phyloP scores from a whole-genome alignment of 2,329 filamentous ascomycete genomes.

The Mycocentrospora acerina region DNA sequence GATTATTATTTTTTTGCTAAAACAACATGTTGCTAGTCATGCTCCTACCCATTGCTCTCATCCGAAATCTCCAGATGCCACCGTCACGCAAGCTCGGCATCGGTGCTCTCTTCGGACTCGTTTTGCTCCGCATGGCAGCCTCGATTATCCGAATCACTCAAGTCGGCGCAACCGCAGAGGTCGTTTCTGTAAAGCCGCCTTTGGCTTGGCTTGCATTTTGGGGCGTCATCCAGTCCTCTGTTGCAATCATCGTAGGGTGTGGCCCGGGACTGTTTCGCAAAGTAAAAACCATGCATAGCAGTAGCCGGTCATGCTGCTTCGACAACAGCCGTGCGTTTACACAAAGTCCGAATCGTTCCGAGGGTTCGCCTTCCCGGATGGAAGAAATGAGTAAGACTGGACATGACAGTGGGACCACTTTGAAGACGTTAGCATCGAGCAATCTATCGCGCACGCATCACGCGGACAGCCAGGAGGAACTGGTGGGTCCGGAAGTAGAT shows the following conservation, averaged over 20 bases:
- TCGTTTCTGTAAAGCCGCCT: slow-evolving; percentile 19
- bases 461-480: neutral
- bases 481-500: neutral
- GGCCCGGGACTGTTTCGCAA: slow-evolving; percentile 5
- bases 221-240: slow-evolving; percentile 36
- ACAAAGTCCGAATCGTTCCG: no score
- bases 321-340: no score
- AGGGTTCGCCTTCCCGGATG: no score
- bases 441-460: neutral
- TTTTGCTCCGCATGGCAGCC: slow-evolving; percentile 18
- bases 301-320: no score
- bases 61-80: slow-evolving; percentile 13
- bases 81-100: slow-evolving; percentile 23
- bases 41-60: slow-evolving; percentile 10
- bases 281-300: no score
- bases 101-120: slow-evolving; percentile 21
- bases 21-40: slow-evolving; percentile 12
- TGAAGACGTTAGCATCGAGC: no score
- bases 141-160: slow-evolving; percentile 28
- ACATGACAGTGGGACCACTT: no score
- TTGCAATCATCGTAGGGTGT: slow-evolving; percentile 28
- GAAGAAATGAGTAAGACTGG: no score
- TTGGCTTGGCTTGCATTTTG: slow-evolving; percentile 39
- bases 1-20: no score
- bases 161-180: slow-evolving; percentile 24